phyloP scores from a whole-genome alignment of 306 rosid species.

The Vigna unguiculata region DNA sequence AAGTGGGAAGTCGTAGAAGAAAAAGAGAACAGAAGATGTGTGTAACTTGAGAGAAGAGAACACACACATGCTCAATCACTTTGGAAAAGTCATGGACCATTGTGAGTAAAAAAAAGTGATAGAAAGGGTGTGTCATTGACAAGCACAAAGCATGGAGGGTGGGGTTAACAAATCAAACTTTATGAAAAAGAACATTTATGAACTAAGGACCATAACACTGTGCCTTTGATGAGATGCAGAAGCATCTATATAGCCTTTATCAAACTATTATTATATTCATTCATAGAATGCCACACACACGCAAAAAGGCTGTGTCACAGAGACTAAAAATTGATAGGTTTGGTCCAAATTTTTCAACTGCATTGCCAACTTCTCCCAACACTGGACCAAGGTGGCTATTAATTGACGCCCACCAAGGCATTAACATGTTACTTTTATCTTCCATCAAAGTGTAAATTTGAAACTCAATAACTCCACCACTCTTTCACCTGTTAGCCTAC shows the following conservation, averaged over 20 bases:
- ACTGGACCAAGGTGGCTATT: slow-evolving; percentile 41
- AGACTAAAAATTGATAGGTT: background rate
- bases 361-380: slow-evolving; percentile 26
- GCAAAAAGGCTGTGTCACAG: slow-evolving; percentile 13
- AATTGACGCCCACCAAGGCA: background rate
- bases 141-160: slow-evolving; percentile 46
- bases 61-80: slow-evolving; percentile 32
- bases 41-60: slow-evolving; percentile 24
- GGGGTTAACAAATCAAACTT: slow-evolving; percentile 43
- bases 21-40: slow-evolving; percentile 26
- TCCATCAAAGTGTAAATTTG: slow-evolving; percentile 2
- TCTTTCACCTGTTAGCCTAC: background rate
- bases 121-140: slow-evolving; percentile 21
- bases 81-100: slow-evolving; percentile 31
- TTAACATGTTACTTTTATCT: background rate
- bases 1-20: slow-evolving; percentile 43
- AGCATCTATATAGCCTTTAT: slow-evolving; percentile 42
- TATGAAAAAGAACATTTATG: slow-evolving; percentile 13
- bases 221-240: slow-evolving; percentile 36
- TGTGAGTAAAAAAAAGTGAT: slow-evolving; percentile 14
- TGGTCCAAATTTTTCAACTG: slow-evolving; percentile 10
- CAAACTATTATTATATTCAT: slow-evolving; percentile 29
- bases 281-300: slow-evolving; percentile 10
- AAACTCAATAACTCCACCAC: background rate
- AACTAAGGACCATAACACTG: slow-evolving; percentile 44